Percentiles rank a stretch among this genome's conserved stretches.
Evolutionary conservation across 2,329 filamentous ascomycete genomes (phyloP).

Genomic region (Tympanopsis confertula): DNA sequence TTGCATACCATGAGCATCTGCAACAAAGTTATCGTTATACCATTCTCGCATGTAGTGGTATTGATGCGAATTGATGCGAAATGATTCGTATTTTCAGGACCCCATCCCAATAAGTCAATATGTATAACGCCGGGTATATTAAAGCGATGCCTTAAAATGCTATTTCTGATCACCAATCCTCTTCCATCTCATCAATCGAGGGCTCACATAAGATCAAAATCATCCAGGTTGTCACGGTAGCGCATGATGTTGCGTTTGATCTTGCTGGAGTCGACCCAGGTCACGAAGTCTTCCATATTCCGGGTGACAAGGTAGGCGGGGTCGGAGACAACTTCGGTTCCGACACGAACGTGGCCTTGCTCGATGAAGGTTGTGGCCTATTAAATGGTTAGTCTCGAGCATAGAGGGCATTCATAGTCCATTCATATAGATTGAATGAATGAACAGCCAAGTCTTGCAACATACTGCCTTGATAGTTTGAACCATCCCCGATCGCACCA

Average conservation of each 20-base stretch:
- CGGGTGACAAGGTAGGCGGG: conserved; percentile 54
- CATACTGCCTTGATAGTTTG: conserved; percentile 44
- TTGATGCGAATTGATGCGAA: too few species aligned
- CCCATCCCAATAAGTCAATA: too few species aligned
- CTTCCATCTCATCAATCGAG: conserved; percentile 4
- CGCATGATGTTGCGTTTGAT: conserved; percentile 61
- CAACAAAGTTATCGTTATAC: too few species aligned
- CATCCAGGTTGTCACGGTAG: conserved; percentile 59
- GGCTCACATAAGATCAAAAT: conserved; percentile 50
- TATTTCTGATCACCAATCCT: too few species aligned
- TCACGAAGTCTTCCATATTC: conserved; percentile 62
- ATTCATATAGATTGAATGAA: too few species aligned
- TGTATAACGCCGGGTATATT: too few species aligned
- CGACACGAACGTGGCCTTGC: conserved; percentile 56
- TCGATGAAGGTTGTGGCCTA: conserved; percentile 48
- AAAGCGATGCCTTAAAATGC: too few species aligned
- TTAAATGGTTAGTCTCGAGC: conserved; percentile 5
- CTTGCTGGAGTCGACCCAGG: conserved; percentile 62
- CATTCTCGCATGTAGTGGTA: too few species aligned
- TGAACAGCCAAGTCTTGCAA: too few species aligned
- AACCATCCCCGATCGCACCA: conserved; percentile 55
- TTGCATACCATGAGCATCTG: too few species aligned
- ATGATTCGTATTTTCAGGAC: too few species aligned
- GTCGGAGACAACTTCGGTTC: conserved; percentile 57
- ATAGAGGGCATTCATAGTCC: not conserved